Base-by-base conservation (phyloP, 208 protist genomes). In the Trypanosoma melophagium region DNA sequence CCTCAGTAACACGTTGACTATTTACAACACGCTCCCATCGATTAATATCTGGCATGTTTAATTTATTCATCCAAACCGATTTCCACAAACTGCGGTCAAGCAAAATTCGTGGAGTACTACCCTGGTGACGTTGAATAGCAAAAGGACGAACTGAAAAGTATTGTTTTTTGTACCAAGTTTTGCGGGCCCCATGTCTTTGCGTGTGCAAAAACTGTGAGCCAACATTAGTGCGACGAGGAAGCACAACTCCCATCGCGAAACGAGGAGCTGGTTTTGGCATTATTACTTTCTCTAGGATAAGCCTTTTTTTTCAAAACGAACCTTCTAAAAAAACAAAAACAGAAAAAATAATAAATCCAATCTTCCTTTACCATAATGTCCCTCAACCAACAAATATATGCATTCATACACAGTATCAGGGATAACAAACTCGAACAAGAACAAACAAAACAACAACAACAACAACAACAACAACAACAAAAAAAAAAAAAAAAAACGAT, bases 1-100 rank as follows among this genome's bases (percentile, higher is more conserved):
- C 91, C 60, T 96, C 91, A 1, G 82, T 92, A 40, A 94, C 87
- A 35, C 91, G 84, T 69, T 87, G 83, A 61, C 86, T 86, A 70
- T 96, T 96, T 28, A 96, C 87, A n/a, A 96, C 89, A 42, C 83
- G 80, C 66, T 96, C 91, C 89, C 91, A 96, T 14, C 91, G 74
- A 64, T 91, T 90, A 16, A 89, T 74, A 38, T 94, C 91, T 21
- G 91, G 91, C 25, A 92, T 49, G 52, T 96, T 92, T 0, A 69
- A 56, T 55, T 92, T 92, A 7, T 65, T 81, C 45, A 85, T 28
- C 86, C 87, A 94, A 54, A 87, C n/a, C 7, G 74, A 81, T 19
- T 73, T 78, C 84, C 84, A 94, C 40, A 96, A 58, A 10, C 74
- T 83, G n/a, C 90, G 87, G 54, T 96, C 90, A 21, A 96, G 83